Evolutionary conservation across 495 filamentous ascomycete species (phyloP).

Genomic region (Penicillium pulvis): DNA sequence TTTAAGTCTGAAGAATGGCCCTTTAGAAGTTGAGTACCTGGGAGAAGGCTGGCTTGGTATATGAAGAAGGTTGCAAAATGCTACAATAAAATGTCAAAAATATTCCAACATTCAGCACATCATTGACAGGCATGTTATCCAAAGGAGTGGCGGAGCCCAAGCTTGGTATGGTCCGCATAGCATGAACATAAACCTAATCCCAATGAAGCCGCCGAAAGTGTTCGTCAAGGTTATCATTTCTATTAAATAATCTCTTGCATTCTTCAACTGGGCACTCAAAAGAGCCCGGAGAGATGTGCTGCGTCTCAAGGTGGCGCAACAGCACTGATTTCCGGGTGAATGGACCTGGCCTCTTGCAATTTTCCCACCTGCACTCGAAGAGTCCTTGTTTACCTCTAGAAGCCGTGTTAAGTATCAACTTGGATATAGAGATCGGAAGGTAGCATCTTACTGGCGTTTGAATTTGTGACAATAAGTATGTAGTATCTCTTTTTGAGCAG

Average conservation of each 20-base stretch:
- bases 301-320: conserved; percentile 18
- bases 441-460: background rate
- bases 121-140: too few relatives aligned
- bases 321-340: conserved; percentile 14
- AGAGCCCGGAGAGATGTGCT: conserved; percentile 16
- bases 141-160: too few relatives aligned
- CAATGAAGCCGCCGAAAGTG: conserved; percentile 9
- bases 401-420: background rate
- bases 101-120: too few relatives aligned
- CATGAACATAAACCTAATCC: background rate
- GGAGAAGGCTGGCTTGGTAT: too few relatives aligned
- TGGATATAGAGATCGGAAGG: background rate
- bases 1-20: too few relatives aligned
- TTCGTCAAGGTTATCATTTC: conserved; percentile 11
- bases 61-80: too few relatives aligned
- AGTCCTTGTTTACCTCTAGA: background rate
- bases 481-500: too few relatives aligned
- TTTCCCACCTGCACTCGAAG: conserved; percentile 5
- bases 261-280: conserved; percentile 4
- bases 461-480: background rate
- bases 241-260: conserved; percentile 8
- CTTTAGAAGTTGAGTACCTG: too few relatives aligned
- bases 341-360: conserved; percentile 6
- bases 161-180: background rate
- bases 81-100: too few relatives aligned